Percentiles rank a stretch among this genome's conserved stretches.
These are phyloP conservation scores for Candida hungchunana DNA, from an alignment of 805 yeast species.

Conservation along the genomic window DNA sequence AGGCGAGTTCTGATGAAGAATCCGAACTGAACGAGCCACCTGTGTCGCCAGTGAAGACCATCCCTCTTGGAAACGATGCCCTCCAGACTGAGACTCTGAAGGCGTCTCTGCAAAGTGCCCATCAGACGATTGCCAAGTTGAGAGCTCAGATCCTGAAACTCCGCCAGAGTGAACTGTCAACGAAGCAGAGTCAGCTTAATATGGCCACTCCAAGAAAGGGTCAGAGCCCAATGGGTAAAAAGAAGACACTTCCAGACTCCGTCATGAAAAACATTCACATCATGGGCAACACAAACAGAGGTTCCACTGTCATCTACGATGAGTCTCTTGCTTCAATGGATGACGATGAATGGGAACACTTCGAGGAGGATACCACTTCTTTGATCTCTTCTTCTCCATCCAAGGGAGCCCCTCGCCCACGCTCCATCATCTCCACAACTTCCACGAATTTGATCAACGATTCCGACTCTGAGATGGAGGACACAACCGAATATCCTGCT, in stretches of 20 bases:
- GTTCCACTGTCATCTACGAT: constrained; percentile 21
- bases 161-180: constrained; percentile 23
- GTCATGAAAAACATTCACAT: constrained; percentile 16
- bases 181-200: constrained; percentile 11
- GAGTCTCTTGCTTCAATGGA: constrained; percentile 20
- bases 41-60: constrained; percentile 31
- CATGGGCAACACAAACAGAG: constrained; percentile 23
- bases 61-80: constrained; percentile 39
- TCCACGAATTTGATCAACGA: constrained; percentile 19
- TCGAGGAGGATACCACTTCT: constrained; percentile 22
- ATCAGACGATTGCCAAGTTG: constrained; percentile 56
- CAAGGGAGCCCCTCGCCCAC: constrained; percentile 15
- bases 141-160: constrained; percentile 34
- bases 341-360: constrained; percentile 28
- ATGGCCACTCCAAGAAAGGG: constrained; percentile 9
- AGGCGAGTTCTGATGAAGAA: constrained; percentile 29
- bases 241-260: constrained; percentile 14
- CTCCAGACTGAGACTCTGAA: constrained; percentile 64
- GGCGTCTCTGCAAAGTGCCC: constrained; percentile 61
- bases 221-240: constrained; percentile 17
- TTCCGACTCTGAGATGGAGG: constrained; percentile 26
- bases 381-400: constrained; percentile 16
- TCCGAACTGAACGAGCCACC: constrained; percentile 37
- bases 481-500: constrained; percentile 17
- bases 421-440: constrained; percentile 11